Percentiles rank a stretch among this genome's conserved stretches.
phyloP scores from a whole-genome alignment of 2,329 filamentous ascomycete species.

The Colletotrichum sublineola region DNA sequence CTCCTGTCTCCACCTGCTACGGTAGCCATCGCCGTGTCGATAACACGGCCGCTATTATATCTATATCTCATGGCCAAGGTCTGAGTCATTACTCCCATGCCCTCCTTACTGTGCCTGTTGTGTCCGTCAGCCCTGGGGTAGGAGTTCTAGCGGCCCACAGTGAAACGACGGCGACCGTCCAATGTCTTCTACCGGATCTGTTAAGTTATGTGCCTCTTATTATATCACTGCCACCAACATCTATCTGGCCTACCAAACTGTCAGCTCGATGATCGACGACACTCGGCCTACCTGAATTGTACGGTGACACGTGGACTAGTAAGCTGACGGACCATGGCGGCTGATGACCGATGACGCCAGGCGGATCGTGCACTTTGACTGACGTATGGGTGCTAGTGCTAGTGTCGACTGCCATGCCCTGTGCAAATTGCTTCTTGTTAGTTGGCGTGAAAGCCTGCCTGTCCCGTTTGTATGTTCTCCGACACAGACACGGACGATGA shows the following conservation, averaged over 20 bases:
- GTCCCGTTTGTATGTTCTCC: not conserved
- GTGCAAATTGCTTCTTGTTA: conserved; percentile 1
- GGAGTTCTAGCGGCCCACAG: conserved; percentile 3
- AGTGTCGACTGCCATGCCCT: not conserved
- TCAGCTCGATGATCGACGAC: conserved; percentile 10
- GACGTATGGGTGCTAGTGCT: not conserved
- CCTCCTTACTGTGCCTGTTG: not conserved
- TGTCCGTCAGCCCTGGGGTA: conserved; percentile 2
- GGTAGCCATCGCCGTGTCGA: conserved; percentile 1
- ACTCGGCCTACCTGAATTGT: not conserved
- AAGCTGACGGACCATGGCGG: not conserved
- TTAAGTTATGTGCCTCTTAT: conserved; percentile 14
- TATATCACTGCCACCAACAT: not conserved
- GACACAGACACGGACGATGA: not conserved
- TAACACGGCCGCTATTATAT: not conserved
- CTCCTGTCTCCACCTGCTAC: conserved; percentile 26
- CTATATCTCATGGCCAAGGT: conserved; percentile 7
- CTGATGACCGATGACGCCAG: conserved; percentile 3
- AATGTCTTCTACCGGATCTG: conserved; percentile 1
- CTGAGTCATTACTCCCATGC: not conserved
- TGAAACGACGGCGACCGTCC: conserved; percentile 30
- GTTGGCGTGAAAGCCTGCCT: too few relatives aligned
- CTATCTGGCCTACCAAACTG: not conserved
- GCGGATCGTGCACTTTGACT: not conserved
- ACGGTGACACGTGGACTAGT: not conserved